Percentiles rank a stretch among this genome's conserved stretches.
Conservation (phyloP, 129 eudicot genomes). For the Artemisia annua region DNA sequence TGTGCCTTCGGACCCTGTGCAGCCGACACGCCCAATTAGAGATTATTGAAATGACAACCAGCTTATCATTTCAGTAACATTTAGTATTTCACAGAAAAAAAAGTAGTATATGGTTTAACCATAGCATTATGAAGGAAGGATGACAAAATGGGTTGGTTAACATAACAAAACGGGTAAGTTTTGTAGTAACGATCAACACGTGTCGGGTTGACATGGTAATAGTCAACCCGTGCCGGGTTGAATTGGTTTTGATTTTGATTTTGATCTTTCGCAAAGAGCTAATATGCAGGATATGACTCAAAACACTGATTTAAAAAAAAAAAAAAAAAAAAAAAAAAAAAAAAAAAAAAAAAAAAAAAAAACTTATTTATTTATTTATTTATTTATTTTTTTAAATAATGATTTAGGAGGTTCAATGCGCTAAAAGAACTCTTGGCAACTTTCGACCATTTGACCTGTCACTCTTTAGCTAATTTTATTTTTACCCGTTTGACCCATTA, state of each 20-base stretch:
- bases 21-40: not conserved
- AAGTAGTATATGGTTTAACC: not conserved
- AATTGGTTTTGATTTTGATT: too few species aligned
- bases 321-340: too few species aligned
- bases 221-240: too few species aligned
- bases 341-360: not conserved
- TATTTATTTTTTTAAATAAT: not conserved
- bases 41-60: not conserved
- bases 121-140: not conserved
- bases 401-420: not conserved
- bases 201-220: too few species aligned
- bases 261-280: too few species aligned
- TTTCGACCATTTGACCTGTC: not conserved
- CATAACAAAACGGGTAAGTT: not conserved
- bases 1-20: constrained; percentile 68
- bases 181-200: too few species aligned
- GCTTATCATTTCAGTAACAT: too few species aligned
- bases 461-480: not conserved
- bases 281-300: too few species aligned
- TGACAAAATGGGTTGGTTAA: not conserved
- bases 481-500: not conserved
- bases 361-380: not conserved
- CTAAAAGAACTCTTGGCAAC: not conserved
- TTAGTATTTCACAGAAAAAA: not conserved
- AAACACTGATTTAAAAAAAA: too few species aligned